These are phyloP conservation scores for Penicillium simplicissimum DNA, from an alignment of 495 filamentous ascomycete genomes.

Conservation along the genomic window DNA sequence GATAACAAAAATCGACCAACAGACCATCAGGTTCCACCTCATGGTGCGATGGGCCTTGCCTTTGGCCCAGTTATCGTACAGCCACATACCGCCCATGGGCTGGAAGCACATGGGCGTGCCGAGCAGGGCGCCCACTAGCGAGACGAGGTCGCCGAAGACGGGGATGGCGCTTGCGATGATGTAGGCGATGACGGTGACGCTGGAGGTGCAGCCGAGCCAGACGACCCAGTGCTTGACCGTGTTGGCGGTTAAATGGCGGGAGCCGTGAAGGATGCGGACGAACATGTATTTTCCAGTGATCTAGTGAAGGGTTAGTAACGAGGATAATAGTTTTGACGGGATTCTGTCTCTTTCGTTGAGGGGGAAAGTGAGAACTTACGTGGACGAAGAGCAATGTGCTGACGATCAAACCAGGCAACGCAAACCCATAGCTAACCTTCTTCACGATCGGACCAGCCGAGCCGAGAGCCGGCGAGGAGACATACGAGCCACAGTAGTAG, in stretches of 20 bases:
- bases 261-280: constrained; percentile 55
- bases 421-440: constrained; percentile 73
- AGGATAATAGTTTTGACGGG: not conserved
- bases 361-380: constrained; percentile 48
- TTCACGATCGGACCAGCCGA: constrained; percentile 61
- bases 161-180: constrained; percentile 71
- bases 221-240: constrained; percentile 54
- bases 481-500: constrained; percentile 65
- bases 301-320: not conserved
- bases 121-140: constrained; percentile 61
- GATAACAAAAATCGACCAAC: constrained; percentile 33
- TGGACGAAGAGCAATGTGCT: constrained; percentile 33
- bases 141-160: constrained; percentile 64
- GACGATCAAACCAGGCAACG: constrained; percentile 57
- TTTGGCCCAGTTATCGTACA: constrained; percentile 48
- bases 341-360: too few species aligned
- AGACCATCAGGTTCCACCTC: constrained; percentile 32
- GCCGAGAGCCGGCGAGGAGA: constrained; percentile 68
- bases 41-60: constrained; percentile 34
- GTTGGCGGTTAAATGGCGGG: constrained; percentile 57
- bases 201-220: constrained; percentile 60
- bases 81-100: constrained; percentile 49
- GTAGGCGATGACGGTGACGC: constrained; percentile 61
- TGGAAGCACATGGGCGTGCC: constrained; percentile 45
- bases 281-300: constrained; percentile 60